Evolutionary conservation across 106 monocot genomes (phyloP).

Genomic region (Hemerocallis citrina): DNA sequence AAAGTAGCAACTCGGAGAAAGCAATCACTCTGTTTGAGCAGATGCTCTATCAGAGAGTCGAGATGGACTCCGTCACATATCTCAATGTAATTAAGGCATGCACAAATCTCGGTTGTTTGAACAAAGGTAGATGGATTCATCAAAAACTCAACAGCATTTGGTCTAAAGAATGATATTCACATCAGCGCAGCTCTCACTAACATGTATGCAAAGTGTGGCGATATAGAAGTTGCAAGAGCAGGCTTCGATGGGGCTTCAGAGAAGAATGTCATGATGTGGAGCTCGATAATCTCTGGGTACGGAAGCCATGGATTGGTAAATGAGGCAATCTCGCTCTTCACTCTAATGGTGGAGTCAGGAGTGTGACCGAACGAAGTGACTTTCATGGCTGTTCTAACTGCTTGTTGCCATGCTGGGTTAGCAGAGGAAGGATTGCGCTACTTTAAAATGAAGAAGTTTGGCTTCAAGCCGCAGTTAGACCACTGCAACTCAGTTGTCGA

Average conservation of each 20-base stretch:
- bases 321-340: constrained; percentile 40
- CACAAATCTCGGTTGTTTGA: constrained; percentile 51
- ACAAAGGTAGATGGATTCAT: constrained; percentile 71
- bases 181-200: constrained; percentile 57
- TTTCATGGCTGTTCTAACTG: constrained; percentile 16
- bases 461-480: constrained; percentile 4
- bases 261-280: constrained; percentile 50
- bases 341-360: constrained; percentile 18
- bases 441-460: constrained; percentile 13
- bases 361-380: constrained; percentile 8
- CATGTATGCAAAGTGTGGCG: constrained; percentile 48
- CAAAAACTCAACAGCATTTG: constrained; percentile 29
- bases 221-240: constrained; percentile 29
- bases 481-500: too few relatives aligned
- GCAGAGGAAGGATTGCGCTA: constrained; percentile 9
- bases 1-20: constrained; percentile 9
- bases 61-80: constrained; percentile 45
- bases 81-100: constrained; percentile 65
- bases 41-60: constrained; percentile 21
- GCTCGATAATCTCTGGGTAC: constrained; percentile 49
- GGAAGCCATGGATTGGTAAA: constrained; percentile 33
- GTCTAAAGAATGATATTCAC: constrained; percentile 12
- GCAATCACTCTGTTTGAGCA: constrained; percentile 11
- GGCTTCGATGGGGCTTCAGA: constrained; percentile 30
- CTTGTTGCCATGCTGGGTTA: constrained; percentile 20